These are phyloP conservation scores for Claviceps pazoutovae DNA, from an alignment of 2,329 filamentous ascomycete genomes.

Conservation along the genomic window DNA sequence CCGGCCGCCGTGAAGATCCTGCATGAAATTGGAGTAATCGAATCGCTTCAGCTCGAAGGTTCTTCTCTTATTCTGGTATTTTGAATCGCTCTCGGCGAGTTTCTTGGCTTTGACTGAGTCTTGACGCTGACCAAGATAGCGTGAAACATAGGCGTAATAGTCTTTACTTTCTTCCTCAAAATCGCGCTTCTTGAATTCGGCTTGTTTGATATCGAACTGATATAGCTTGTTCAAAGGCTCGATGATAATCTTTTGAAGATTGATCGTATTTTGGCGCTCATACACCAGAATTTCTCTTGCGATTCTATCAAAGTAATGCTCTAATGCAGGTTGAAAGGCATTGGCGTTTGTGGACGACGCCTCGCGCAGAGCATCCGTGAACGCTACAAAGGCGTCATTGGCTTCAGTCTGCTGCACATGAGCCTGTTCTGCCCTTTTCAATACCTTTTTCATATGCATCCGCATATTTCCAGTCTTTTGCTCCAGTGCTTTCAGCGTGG, in stretches of 20 bases:
- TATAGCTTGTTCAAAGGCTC: slow-evolving; percentile 88
- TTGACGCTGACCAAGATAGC: slow-evolving; percentile 90
- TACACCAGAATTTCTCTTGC: slow-evolving; percentile 80
- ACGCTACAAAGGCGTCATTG: slow-evolving; percentile 71
- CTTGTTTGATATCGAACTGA: slow-evolving; percentile 92
- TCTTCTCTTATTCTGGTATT: slow-evolving; percentile 85
- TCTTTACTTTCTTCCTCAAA: slow-evolving; percentile 99
- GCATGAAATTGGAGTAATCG: slow-evolving; percentile 98
- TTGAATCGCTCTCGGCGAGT: slow-evolving; percentile 82
- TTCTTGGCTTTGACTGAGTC: slow-evolving; percentile 98
- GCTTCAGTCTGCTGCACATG: slow-evolving; percentile 65
- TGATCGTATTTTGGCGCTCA: slow-evolving; percentile 68
- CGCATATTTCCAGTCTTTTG: slow-evolving; percentile 95
- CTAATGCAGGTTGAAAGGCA: slow-evolving; percentile 89
- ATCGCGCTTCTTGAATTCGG: slow-evolving; percentile 89
- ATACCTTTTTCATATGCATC: slow-evolving; percentile 84
- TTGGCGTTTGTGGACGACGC: slow-evolving; percentile 85
- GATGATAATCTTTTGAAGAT: slow-evolving; percentile 86
- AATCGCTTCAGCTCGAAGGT: slow-evolving; percentile 97
- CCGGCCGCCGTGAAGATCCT: slow-evolving; percentile 94
- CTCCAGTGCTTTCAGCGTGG: slow-evolving; percentile 90
- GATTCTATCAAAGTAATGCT: slow-evolving; percentile 97
- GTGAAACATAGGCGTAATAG: slow-evolving; percentile 89
- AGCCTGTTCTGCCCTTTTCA: slow-evolving; percentile 86
- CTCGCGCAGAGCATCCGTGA: slow-evolving; percentile 77